Base-by-base conservation (phyloP, 176 grass and related monocot genomes). In the Triticum turgidum region DNA sequence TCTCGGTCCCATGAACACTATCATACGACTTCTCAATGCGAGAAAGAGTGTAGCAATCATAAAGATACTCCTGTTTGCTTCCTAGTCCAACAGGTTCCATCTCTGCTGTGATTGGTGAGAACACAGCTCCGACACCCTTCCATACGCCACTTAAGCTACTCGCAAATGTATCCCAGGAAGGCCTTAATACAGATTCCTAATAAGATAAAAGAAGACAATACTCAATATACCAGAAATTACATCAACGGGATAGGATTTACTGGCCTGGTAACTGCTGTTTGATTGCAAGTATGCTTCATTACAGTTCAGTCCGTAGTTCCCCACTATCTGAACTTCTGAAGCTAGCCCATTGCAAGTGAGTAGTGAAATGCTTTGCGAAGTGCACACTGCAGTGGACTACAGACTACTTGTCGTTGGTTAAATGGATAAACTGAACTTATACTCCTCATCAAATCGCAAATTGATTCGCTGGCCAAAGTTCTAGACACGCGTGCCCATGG, bases 181-280 rank as follows among this genome's bases (percentile, higher is more conserved):
- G 97, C 83, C 29, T 96, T 82, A 99, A 94, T 45, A 99, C 94
- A 85, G 97, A 92, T 91, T 99, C 97, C 97, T 99, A 76, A 13
- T 99, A 76, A 13, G 22, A 87, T 81, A 61, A 78, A 68, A 91
- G 77, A 81, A 10, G 21, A 54, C 14, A 52, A 20, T 29, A 37
- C n/a, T n/a, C 61, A 63, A 9, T 63, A 51, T 15, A 61, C 70
- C 82, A 70, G 49, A 91, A 70, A 20, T 44, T 44, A 11, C 39
- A 62, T 10, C 70, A 63, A 39, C 51, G 9, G 39, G 32, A 61
- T 33, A 69, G 18, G 4, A 38, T 32, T 39, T 76, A 61, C 25
- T 52, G 14, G 17, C 6, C 33, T 76, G 30, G 1, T 81, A 51
- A 82, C 9, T 9, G 52, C 8, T 76, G 13, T 81, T 25, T 76